Conservation (phyloP, 108 stramenopile genomes). For the Pinguiococcus pyrenoidosus region DNA sequence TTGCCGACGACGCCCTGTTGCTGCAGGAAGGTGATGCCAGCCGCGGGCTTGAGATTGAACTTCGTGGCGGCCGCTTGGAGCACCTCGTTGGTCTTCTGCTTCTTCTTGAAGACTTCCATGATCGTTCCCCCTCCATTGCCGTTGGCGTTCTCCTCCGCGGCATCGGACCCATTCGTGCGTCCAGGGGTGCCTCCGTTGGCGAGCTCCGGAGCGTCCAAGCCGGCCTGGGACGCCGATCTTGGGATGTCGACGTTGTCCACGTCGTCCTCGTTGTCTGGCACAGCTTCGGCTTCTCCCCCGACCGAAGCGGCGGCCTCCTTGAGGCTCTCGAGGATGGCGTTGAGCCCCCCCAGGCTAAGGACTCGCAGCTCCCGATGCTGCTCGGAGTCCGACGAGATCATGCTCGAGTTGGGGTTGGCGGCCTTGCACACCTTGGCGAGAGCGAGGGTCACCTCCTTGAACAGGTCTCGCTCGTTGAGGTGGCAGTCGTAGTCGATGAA, state of each 20-base stretch:
- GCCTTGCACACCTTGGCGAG: conserved; percentile 62
- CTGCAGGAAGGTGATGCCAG: conserved; percentile 60
- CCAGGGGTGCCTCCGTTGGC: no score
- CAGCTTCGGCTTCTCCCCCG: background rate
- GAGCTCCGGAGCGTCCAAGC: no score
- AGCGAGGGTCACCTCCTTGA: conserved; percentile 65
- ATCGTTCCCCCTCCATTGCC: no score
- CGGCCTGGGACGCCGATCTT: conserved; percentile 11
- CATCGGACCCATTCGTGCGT: no score
- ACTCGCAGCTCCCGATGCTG: background rate
- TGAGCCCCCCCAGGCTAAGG: conserved; percentile 2
- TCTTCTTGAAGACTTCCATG: conserved; percentile 65
- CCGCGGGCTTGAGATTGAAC: conserved; percentile 76
- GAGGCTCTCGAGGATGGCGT: conserved; percentile 1
- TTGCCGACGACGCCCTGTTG: conserved; percentile 54
- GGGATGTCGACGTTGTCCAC: background rate
- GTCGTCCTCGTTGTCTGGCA: background rate
- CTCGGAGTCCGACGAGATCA: background rate
- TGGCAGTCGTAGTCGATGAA: conserved; percentile 93
- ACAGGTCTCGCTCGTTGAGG: conserved; percentile 63
- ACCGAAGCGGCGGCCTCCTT: background rate
- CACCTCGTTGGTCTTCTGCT: conserved; percentile 62
- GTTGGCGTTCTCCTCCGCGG: no score
- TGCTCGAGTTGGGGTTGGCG: background rate
- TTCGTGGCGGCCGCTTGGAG: conserved; percentile 62